Evolutionary conservation across 2,329 filamentous ascomycete species (phyloP), one percentile per base, ranked within the genome.

Genomic region (Cladophialophora bantiana): DNA sequence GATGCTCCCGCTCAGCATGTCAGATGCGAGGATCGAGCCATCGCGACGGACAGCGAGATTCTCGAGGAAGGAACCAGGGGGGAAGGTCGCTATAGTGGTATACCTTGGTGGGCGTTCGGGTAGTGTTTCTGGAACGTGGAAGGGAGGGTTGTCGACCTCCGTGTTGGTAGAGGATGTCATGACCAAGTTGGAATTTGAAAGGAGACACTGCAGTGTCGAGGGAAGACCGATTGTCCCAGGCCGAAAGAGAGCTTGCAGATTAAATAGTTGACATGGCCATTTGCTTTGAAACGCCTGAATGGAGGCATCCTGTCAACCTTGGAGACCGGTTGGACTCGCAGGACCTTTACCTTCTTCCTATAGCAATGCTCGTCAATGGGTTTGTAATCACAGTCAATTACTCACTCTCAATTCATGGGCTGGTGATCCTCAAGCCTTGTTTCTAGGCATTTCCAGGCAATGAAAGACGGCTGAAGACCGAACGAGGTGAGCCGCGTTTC

Each of bases 1-100:
- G 36, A 62, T 55, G 32, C 26, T 40, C 12, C 59, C 59, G 1
- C 34, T 40, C 20, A 62, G 20, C 59, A 62, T 62, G 50, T 62
- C 59, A 5, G 59, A 54, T 18, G 36, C 59, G 31, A 65, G 62
- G 53, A 65, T 45, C 15, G 62, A 53, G 56, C 62, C 62, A 32
- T 65, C 57, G 12, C 32, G 42, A 12, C 62, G 62, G 2, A 60
- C 34, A 31, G 55, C 62, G 10, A 65, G 62, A 45, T 60, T 65
- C 40, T 65, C 62, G 32, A 65, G 56, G 32, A 65, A 65, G 5
- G 45, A 48, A 4, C 57, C 56, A 13, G 62, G n/a, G 5, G 56
- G 50, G 31, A 55, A 62, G 7, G 48, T 45, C 20, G 59, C 50
- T 13, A 55, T 36, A 6, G 59, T 55, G 12, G 34, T 40, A 36